Conservation (phyloP, 108 stramenopile species). For the Nitzschia sp. region DNA sequence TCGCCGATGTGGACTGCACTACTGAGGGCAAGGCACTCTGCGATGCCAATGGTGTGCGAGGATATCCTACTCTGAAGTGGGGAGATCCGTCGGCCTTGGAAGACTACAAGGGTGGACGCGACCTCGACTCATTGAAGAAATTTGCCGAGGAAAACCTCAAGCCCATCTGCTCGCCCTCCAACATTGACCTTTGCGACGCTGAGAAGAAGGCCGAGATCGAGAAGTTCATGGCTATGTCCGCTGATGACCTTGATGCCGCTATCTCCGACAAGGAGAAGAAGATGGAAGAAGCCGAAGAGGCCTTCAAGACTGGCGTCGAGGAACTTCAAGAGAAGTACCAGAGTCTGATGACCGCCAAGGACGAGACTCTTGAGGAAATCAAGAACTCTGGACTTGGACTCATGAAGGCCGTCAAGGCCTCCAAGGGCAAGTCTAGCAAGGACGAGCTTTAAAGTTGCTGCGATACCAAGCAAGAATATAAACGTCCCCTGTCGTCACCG, state of each 20-base stretch:
- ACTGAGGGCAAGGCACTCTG: slow-evolving; percentile 71
- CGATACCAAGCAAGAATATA: slow-evolving; percentile 1
- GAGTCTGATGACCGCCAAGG: slow-evolving; percentile 63
- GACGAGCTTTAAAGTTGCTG: slow-evolving; percentile 59
- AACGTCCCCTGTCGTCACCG: slow-evolving; percentile 1
- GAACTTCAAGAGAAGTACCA: slow-evolving; percentile 74
- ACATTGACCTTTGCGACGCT: slow-evolving; percentile 75
- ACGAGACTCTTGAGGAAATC: slow-evolving; percentile 66
- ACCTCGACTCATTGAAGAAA: slow-evolving; percentile 57
- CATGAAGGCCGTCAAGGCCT: slow-evolving; percentile 86
- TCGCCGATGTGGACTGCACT: slow-evolving; percentile 91
- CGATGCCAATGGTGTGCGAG: slow-evolving; percentile 71
- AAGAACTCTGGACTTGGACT: slow-evolving; percentile 85
- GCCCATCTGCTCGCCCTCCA: slow-evolving; percentile 58
- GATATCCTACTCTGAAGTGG: slow-evolving; percentile 86
- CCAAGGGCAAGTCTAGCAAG: slow-evolving; percentile 38
- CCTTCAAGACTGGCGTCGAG: slow-evolving; percentile 69
- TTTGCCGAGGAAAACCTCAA: slow-evolving; percentile 76
- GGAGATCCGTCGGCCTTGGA: slow-evolving; percentile 67
- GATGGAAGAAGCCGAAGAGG: slow-evolving; percentile 60
- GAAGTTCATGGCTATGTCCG: slow-evolving; percentile 60
- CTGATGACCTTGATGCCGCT: slow-evolving; percentile 45
- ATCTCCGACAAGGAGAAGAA: slow-evolving; percentile 74
- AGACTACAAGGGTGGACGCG: slow-evolving; percentile 87
- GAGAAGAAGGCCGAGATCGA: slow-evolving; percentile 76